phyloP scores from a whole-genome alignment of 2,329 filamentous ascomycete genomes.

The Stachybotrys elegans region DNA sequence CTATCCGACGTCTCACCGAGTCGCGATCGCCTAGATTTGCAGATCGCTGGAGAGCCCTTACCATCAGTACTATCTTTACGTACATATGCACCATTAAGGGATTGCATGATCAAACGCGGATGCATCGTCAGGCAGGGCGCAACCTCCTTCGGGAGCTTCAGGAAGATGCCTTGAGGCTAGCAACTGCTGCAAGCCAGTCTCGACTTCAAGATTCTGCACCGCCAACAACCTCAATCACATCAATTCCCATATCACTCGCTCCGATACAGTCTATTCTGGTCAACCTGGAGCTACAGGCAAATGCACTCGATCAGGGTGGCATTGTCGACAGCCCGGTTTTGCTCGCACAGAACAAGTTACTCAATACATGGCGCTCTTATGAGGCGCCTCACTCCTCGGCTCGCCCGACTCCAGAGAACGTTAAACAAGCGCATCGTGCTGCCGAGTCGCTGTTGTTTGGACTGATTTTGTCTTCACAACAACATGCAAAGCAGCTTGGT shows the following conservation, averaged over 20 bases:
- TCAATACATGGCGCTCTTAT: background rate
- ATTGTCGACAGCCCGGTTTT: background rate
- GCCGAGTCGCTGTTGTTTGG: background rate
- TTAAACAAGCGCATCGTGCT: background rate
- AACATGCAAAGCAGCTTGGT: background rate
- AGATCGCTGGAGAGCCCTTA: constrained; percentile 9
- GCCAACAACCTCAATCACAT: background rate
- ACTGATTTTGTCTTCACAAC: background rate
- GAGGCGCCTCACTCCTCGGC: background rate
- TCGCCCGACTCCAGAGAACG: background rate
- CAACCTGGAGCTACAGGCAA: background rate
- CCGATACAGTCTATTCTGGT: constrained; percentile 3
- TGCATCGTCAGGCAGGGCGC: constrained; percentile 8
- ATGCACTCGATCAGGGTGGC: background rate
- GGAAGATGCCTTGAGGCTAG: constrained; percentile 2
- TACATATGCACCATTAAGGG: constrained; percentile 12
- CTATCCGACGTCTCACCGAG: constrained; percentile 8
- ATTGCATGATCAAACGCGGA: constrained; percentile 5
- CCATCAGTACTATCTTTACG: constrained; percentile 15
- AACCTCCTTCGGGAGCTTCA: constrained; percentile 4
- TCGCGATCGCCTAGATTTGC: background rate
- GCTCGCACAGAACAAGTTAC: background rate
- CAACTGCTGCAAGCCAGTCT: background rate
- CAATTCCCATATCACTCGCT: constrained; percentile 1
- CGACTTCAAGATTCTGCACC: background rate